These are phyloP conservation scores for Colletotrichum filicis DNA, from an alignment of 2,329 filamentous ascomycete genomes.

Conservation along the genomic window DNA sequence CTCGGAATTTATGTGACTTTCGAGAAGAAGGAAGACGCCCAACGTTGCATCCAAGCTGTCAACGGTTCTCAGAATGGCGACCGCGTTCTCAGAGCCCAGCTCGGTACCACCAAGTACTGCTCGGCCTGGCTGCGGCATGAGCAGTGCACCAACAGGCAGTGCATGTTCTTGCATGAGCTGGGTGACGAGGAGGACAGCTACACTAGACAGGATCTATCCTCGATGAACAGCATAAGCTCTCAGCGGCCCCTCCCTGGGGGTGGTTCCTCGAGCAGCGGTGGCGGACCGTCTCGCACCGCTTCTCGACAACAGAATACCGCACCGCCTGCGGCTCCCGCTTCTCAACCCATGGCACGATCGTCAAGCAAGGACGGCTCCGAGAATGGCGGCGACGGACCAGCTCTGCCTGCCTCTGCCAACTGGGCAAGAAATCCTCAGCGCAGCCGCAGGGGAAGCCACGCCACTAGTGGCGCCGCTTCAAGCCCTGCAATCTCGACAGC, in stretches of 20 bases:
- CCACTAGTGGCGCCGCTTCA: conserved; percentile 82
- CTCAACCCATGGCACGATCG: conserved; percentile 78
- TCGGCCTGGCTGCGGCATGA: conserved; percentile 96
- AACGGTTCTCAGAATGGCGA: conserved; percentile 94
- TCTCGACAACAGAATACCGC: conserved; percentile 61
- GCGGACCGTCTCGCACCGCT: conserved; percentile 62
- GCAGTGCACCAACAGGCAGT: conserved; percentile 93
- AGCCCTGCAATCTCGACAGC: conserved; percentile 80
- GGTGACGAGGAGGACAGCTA: conserved; percentile 99
- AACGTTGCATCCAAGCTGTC: conserved; percentile 88
- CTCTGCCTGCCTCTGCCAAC: conserved; percentile 91
- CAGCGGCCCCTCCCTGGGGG: conserved; percentile 70
- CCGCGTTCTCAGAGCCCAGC: conserved; percentile 79
- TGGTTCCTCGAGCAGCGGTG: conserved; percentile 42
- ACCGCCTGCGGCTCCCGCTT: conserved; percentile 49
- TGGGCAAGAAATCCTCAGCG: conserved; percentile 83
- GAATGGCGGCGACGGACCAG: conserved; percentile 81
- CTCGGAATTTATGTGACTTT: conserved; percentile 99
- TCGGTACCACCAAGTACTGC: conserved; percentile 97
- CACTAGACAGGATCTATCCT: conserved; percentile 91
- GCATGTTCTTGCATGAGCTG: conserved; percentile 97
- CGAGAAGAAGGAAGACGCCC: conserved; percentile 89
- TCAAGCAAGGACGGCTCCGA: conserved; percentile 82
- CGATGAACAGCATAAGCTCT: conserved; percentile 89
- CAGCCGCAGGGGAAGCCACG: conserved; percentile 80